phyloP scores from a whole-genome alignment of 768 basidiomycete genomes.

The Lactarius hatsudake region DNA sequence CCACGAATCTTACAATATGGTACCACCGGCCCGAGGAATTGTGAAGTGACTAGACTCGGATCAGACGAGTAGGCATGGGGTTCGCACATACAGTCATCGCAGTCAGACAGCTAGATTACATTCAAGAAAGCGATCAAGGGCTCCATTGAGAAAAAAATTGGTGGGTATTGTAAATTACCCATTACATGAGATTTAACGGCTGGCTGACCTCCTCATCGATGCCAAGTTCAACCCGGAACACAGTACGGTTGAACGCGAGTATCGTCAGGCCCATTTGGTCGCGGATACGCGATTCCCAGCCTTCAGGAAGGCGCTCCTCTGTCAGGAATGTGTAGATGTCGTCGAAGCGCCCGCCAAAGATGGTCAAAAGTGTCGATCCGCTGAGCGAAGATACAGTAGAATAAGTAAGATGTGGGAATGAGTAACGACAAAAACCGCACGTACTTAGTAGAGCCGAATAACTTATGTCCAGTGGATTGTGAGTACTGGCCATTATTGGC shows the following conservation, averaged over 20 bases:
- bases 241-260: slow-evolving; percentile 46
- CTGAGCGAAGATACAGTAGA: slow-evolving; percentile 34
- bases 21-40: slow-evolving; percentile 14
- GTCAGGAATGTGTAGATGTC: slow-evolving; percentile 54
- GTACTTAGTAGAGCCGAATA: slow-evolving; percentile 68
- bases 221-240: slow-evolving; percentile 33
- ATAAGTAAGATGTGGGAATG: neutral
- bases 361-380: slow-evolving; percentile 58
- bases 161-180: neutral
- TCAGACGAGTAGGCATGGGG: neutral
- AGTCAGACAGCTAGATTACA: neutral
- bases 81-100: slow-evolving; percentile 9
- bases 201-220: slow-evolving; percentile 32
- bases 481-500: slow-evolving; percentile 56
- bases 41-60: slow-evolving; percentile 9
- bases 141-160: neutral
- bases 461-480: slow-evolving; percentile 48
- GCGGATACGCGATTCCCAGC: slow-evolving; percentile 63
- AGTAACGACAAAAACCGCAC: slow-evolving; percentile 28
- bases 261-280: slow-evolving; percentile 60
- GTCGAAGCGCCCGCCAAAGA: slow-evolving; percentile 63
- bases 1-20: too few relatives aligned
- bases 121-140: neutral
- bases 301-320: slow-evolving; percentile 68
- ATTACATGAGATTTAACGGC: slow-evolving; percentile 11